Percentiles rank a stretch among this genome's conserved stretches.
Conservation (phyloP, 352 stramenopile species). For the Pythium vanterpoolii region DNA sequence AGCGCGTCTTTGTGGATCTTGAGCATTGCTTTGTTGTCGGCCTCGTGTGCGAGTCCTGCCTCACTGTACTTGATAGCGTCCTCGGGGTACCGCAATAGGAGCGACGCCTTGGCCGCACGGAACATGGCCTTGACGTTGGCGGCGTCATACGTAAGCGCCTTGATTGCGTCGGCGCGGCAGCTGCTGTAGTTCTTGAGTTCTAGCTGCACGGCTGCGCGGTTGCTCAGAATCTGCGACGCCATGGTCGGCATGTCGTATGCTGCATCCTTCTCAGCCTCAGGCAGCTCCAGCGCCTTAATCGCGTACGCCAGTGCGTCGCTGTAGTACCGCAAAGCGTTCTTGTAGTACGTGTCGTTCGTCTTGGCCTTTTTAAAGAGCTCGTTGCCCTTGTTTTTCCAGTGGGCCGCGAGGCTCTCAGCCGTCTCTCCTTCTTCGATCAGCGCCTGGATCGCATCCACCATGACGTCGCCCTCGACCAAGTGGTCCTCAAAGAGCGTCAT, state of each 20-base stretch:
- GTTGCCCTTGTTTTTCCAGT: slow-evolving; percentile 90
- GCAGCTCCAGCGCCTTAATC: slow-evolving; percentile 68
- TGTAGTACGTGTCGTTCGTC: slow-evolving; percentile 67
- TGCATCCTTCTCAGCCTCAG: slow-evolving; percentile 51
- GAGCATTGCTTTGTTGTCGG: slow-evolving; percentile 74
- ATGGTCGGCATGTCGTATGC: slow-evolving; percentile 70
- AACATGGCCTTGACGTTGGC: slow-evolving; percentile 85
- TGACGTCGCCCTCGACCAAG: slow-evolving; percentile 81
- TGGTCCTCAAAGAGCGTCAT: slow-evolving; percentile 90
- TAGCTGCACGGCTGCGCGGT: slow-evolving; percentile 76
- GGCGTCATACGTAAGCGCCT: slow-evolving; percentile 62
- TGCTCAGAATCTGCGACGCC: slow-evolving; percentile 74
- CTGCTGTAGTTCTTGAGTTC: slow-evolving; percentile 87
- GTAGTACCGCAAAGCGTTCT: slow-evolving; percentile 80
- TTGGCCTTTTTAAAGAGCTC: slow-evolving; percentile 81
- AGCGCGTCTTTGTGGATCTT: slow-evolving; percentile 62
- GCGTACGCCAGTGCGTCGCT: slow-evolving; percentile 71
- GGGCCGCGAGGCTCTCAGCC: slow-evolving; percentile 75
- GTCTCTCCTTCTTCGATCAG: slow-evolving; percentile 87
- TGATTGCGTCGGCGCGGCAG: slow-evolving; percentile 75
- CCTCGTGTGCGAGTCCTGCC: slow-evolving; percentile 71
- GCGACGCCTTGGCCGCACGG: slow-evolving; percentile 78
- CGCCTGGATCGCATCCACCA: slow-evolving; percentile 84
- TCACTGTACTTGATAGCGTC: slow-evolving; percentile 82
- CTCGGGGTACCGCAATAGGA: slow-evolving; percentile 69